Evolutionary conservation across 2,329 filamentous ascomycete species (phyloP).

Genomic region (Macrophomina tecta): DNA sequence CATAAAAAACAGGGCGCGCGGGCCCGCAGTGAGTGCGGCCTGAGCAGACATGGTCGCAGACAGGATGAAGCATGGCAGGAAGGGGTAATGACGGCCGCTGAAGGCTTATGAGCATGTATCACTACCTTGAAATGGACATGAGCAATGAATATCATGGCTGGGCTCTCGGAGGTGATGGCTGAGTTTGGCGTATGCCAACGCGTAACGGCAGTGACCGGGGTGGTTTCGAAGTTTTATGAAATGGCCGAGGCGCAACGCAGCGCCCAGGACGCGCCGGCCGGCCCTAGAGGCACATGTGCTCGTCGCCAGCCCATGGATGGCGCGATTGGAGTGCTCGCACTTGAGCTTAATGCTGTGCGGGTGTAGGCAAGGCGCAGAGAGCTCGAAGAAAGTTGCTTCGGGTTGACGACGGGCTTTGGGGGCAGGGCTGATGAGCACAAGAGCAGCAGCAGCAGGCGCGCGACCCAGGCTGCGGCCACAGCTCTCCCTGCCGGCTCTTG

Average conservation of each 20-base stretch:
- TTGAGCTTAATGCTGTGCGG: constrained; percentile 1
- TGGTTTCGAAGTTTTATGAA: constrained; percentile 25
- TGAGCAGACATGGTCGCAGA: constrained; percentile 1
- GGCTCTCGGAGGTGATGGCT: constrained; percentile 8
- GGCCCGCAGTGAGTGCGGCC: constrained; percentile 7
- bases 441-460: background rate
- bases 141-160: constrained; percentile 21
- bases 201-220: constrained; percentile 13
- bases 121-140: constrained; percentile 12
- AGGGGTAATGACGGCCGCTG: constrained; percentile 3
- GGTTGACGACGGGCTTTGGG: constrained; percentile 6
- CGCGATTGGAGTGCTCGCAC: background rate
- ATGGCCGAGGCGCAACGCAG: constrained; percentile 18
- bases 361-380: background rate
- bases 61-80: background rate
- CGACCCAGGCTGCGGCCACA: constrained; percentile 6
- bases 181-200: constrained; percentile 3
- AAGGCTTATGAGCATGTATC: background rate
- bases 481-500: constrained; percentile 5
- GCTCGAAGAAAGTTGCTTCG: constrained; percentile 12
- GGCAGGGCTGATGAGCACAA: constrained; percentile 17
- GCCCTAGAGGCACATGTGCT: background rate
- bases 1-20: constrained; percentile 23
- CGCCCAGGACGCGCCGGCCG: background rate
- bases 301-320: background rate